Evolutionary conservation across 768 basidiomycete genomes (phyloP).

Genomic region (Auriscalpium microsporum): DNA sequence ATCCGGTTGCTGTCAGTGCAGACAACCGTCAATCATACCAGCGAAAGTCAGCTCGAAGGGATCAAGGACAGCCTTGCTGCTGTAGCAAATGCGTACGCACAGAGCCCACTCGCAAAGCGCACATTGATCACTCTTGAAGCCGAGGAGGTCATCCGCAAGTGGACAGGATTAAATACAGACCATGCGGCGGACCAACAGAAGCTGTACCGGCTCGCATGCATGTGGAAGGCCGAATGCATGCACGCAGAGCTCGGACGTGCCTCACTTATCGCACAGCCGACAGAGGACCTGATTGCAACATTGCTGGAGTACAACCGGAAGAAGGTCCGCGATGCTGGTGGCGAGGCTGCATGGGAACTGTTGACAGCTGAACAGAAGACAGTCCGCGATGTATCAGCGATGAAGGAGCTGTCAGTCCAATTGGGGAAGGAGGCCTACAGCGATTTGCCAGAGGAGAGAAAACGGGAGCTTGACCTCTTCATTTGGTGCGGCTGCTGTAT

Average conservation of each 20-base stretch:
- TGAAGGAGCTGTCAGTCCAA: background rate
- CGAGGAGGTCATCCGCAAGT: background rate
- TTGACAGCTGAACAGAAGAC: background rate
- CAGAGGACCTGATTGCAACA: background rate
- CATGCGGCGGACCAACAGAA: conserved; percentile 9
- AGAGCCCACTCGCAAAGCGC: background rate
- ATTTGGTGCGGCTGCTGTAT: conserved; percentile 6
- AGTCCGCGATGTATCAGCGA: background rate
- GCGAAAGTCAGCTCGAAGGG: background rate
- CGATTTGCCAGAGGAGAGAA: background rate
- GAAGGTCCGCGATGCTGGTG: background rate
- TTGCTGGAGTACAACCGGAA: background rate
- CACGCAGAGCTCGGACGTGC: background rate
- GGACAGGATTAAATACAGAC: conserved; percentile 1
- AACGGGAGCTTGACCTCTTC: background rate
- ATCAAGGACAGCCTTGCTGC: background rate
- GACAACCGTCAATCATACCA: background rate
- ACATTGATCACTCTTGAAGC: background rate
- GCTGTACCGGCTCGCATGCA: background rate
- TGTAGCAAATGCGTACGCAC: background rate
- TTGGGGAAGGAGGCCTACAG: background rate
- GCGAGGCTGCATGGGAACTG: background rate
- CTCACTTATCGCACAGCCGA: too few relatives aligned
- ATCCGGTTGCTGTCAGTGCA: background rate
- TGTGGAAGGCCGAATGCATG: background rate